Conservation (phyloP, 352 stramenopile species). For the Phytophthora podocarpi region DNA sequence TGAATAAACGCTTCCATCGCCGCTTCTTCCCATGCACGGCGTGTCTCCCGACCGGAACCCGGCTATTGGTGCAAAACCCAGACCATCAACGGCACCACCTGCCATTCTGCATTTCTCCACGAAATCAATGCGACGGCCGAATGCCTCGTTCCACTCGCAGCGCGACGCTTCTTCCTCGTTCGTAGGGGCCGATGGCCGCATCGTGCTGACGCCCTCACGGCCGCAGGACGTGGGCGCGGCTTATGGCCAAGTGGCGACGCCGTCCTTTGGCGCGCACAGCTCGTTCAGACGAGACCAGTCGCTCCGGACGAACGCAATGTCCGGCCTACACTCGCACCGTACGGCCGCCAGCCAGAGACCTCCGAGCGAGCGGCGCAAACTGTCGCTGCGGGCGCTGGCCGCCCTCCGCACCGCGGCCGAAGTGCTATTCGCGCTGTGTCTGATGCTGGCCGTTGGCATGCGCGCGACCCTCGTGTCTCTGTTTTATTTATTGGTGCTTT, state of each 20-base stretch:
- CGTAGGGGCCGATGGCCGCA: conserved; percentile 40
- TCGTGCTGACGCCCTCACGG: conserved; percentile 42
- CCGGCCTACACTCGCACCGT: conserved; percentile 12
- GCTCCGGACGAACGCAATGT: conserved; percentile 16
- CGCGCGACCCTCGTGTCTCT: conserved; percentile 68
- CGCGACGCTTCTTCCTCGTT: conserved; percentile 22
- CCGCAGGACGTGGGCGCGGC: conserved; percentile 14
- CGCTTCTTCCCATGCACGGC: conserved; percentile 14
- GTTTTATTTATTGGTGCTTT: conserved; percentile 75
- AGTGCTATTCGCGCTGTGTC: conserved; percentile 53
- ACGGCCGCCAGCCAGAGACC: neutral
- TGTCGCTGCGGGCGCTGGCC: conserved; percentile 30
- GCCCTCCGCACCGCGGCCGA: conserved; percentile 30
- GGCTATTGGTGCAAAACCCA: conserved; percentile 6
- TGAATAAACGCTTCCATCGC: too few relatives aligned
- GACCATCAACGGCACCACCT: neutral
- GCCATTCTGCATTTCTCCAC: conserved; percentile 14
- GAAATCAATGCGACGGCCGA: conserved; percentile 24
- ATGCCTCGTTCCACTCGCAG: conserved; percentile 12
- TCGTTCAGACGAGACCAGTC: conserved; percentile 18
- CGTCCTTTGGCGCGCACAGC: conserved; percentile 12
- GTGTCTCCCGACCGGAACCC: conserved; percentile 12
- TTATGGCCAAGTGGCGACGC: conserved; percentile 49
- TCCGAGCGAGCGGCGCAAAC: neutral
- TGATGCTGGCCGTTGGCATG: conserved; percentile 53